phyloP scores from a whole-genome alignment of 2,329 filamentous ascomycete genomes.

The Trichoderma sp. region DNA sequence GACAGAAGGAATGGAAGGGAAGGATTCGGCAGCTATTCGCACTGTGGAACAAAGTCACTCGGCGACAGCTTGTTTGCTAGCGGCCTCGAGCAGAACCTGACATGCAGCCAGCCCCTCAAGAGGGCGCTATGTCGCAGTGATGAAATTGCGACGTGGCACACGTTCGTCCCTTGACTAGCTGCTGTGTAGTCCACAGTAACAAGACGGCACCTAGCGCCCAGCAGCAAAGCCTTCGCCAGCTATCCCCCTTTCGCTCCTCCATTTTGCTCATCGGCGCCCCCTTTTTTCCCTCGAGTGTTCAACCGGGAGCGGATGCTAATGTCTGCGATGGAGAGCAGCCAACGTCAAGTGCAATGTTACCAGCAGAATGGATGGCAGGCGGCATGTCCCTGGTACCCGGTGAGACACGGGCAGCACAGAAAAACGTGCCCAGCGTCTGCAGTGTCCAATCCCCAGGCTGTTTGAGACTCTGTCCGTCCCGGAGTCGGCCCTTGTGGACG shows the following conservation, averaged over 20 bases:
- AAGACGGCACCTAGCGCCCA: neutral
- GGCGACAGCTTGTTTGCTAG: conserved; percentile 16
- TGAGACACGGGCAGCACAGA: neutral
- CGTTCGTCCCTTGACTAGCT: conserved; percentile 16
- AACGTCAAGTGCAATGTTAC: neutral
- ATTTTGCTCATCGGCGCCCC: neutral
- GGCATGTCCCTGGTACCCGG: neutral
- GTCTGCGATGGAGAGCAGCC: neutral
- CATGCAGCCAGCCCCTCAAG: conserved; percentile 22
- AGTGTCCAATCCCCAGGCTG: neutral
- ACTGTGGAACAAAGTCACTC: conserved; percentile 21
- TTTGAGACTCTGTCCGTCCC: neutral
- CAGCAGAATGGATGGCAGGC: neutral
- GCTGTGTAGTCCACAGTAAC: conserved; percentile 1
- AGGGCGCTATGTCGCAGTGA: conserved; percentile 13
- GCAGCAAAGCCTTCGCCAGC: neutral
- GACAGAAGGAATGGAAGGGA: neutral
- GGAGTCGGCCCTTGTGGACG: conserved; percentile 4
- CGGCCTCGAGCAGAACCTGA: conserved; percentile 13
- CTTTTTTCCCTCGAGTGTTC: neutral
- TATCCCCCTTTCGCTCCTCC: neutral
- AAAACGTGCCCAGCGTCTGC: neutral
- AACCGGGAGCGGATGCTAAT: neutral
- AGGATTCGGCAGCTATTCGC: neutral
- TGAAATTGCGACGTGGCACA: conserved; percentile 25